Percentiles rank a stretch among this genome's conserved stretches.
phyloP scores from a whole-genome alignment of 2,329 filamentous ascomycete species.

The Nigrospora osmanthi region DNA sequence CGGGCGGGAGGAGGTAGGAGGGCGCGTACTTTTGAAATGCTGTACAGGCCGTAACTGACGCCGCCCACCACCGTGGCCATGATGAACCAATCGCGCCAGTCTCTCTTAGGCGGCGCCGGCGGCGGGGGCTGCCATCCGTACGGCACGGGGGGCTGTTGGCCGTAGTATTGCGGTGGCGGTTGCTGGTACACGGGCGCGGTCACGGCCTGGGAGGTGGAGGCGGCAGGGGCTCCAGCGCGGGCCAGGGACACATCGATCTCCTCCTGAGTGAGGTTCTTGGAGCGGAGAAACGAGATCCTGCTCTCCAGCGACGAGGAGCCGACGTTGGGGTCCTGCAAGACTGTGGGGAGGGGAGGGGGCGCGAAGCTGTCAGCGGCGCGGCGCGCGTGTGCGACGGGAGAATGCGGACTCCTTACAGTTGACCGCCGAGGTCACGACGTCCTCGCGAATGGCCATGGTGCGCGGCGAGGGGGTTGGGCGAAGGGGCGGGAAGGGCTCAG shows the following conservation, averaged over 20 bases:
- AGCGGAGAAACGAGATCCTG: slow-evolving; percentile 84
- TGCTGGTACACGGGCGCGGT: slow-evolving; percentile 23
- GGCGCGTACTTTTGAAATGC: slow-evolving; percentile 66
- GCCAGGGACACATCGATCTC: slow-evolving; percentile 83
- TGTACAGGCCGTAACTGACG: slow-evolving; percentile 81
- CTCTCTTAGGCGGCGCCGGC: slow-evolving; percentile 62
- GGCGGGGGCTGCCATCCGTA: slow-evolving; percentile 51
- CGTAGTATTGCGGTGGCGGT: slow-evolving; percentile 36
- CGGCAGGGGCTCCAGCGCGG: slow-evolving; percentile 44
- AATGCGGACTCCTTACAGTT: slow-evolving; percentile 15
- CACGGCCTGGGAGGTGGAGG: slow-evolving; percentile 25
- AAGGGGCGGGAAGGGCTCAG: too few species aligned
- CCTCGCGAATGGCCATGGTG: slow-evolving; percentile 82
- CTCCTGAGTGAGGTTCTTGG: slow-evolving; percentile 94
- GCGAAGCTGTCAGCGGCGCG: slow-evolving; percentile 9
- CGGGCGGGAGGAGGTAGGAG: background rate
- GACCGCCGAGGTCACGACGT: slow-evolving; percentile 34
- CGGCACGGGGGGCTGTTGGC: slow-evolving; percentile 32
- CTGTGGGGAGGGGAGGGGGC: too few species aligned
- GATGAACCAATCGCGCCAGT: slow-evolving; percentile 99
- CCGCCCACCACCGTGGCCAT: slow-evolving; percentile 94
- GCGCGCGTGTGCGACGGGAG: slow-evolving; percentile 1
- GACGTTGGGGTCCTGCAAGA: slow-evolving; percentile 91
- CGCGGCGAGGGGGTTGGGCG: too few species aligned
- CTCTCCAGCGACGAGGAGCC: slow-evolving; percentile 86